Base-by-base conservation (phyloP, 2,329 filamentous ascomycete species). In the Aspergillus udagawae region DNA sequence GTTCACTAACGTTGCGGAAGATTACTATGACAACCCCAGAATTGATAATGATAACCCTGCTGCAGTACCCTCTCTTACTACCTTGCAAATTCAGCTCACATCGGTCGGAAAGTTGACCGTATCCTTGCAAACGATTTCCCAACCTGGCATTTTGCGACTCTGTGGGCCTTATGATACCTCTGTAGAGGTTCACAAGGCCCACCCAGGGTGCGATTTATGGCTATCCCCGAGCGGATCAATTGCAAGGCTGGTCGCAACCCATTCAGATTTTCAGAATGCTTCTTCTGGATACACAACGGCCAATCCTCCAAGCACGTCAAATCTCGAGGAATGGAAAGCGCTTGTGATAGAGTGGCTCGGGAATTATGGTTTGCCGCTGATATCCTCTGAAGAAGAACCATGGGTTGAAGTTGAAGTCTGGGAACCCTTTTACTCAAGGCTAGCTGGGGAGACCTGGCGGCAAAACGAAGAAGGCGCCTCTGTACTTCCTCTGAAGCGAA, bases 371-470 rank as follows among this genome's bases (percentile, higher is more conserved):
- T 61, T 77, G 27, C 55, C 64, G 17, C 55, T 71, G 12, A 66
- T 65, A 14, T 63, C 66, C 12, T 52, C 67, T 25, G 67, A 73
- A 12, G 67, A 71, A 47, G 70, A 73, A 51, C 55, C 59, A 14
- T 77, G 75, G 75, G 68, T 76, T 49, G 73, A 76, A 61, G 68
- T 77, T 42, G 75, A 77, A 61, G 70, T 76, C 20, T 72, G 70
- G 65, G 72, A 75, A 32, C 71, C 73, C 20, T 74, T 75, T 51
- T 75, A 73, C 57, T 67, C 71, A 52, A 68, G 67, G 54, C 59
- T 75, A 48, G 70, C 72, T 38, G 71, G 72, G 25, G 73, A 73
- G 52, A 62, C 64, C 44, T 63, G 63, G 60, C 63, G 69, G 38
- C 61, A 68, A 45, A 65, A 56, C 54, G 66, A 68, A 49, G 67